Evolutionary conservation across 108 stramenopile species (phyloP), one percentile per base, ranked within the genome.

Genomic region (Pseudonitzschia delicatissima): DNA sequence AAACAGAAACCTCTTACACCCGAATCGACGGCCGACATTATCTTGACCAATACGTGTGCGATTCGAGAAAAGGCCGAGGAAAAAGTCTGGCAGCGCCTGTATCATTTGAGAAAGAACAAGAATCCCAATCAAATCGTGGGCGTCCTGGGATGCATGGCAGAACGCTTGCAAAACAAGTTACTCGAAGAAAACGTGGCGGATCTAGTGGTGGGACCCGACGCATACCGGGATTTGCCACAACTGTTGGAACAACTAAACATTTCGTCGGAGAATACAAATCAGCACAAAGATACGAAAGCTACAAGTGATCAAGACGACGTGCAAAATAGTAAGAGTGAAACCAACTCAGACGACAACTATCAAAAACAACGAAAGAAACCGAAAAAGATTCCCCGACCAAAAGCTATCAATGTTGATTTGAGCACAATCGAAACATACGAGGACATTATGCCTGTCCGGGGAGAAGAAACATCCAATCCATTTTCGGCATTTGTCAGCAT

Each of bases 91-190:
- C 70, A 91, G 49, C 92, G 98, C 5, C 58, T 99, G 32, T 59
- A 74, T 34, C 77, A 77, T 15, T 69, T 97, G 37, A 9, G 47
- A 76, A 59, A 61, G 48, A 35, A 52, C 40, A 73, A 78, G 48
- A 4, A 49, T 17, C 34, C 39, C 0, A 80, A 87, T 35, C 82
- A 67, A 35, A 80, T 95, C 26, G 84, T 99, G n/a, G 99, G 97
- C 4, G 92, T 99, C 9, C 74, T 99, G 57, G 99, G 99, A 1
- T 99, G 99, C 81, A 99, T 99, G 99, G 98, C 99, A 17, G 99
- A 98, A 81, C 84, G 99, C 3, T 69, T 99, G 15, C 94, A 98
- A 77, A 80, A 85, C 33, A 77, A 92, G n/a, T 80, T 99, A 51
- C 83, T 98, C 48, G 73, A 86, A 64, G 87, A 94, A 28, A 79